Evolutionary conservation across 345 rosid species (phyloP), one percentile per base, ranked within the genome.

Genomic region (Alliaria petiolata): DNA sequence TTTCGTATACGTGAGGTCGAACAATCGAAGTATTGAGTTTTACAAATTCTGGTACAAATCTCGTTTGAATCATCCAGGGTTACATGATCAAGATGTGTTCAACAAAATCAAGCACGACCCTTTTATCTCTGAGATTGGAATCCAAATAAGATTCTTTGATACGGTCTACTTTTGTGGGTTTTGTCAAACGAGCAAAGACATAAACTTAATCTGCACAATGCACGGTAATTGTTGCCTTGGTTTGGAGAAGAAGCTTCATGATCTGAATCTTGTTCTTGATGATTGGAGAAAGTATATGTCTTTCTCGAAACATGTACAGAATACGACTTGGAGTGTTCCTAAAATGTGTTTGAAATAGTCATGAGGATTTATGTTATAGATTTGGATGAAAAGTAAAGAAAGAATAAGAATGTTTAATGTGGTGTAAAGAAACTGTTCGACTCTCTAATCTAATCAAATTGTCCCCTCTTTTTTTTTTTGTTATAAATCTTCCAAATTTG

Each of bases 211-310:
- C 13, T 90, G 92, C 62, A 90, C 93, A 3, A 85, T 90, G 92
- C 97, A 90, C 62, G 95, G 88, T 7, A 90, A 90, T 78, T 90
- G 97, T 54, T 90, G 97, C 20, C 42, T 75, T 50, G 95, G 95
- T 7, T 51, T 83, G 51, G 78, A 74, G 11, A 82, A 51, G 55
- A 90, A 88, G 69, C 36, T 90, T 47, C 72, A 65, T 52, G 97
- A 90, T 69, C 83, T 90, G 5, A 55, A 54, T 39, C 57, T 83
- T 10, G 64, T 82, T 70, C 90, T 90, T 64, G 57, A 75, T 31
- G 89, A 90, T 49, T 90, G 92, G 93, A 85, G 64, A 54, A 78
- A 50, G 10, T 90, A 67, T 54, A 25, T 26, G 74, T 67, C 76
- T 10, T 42, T 74, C 52, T 40, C 58, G 4, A 8, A 49, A 45